Evolutionary conservation across 202 grass and related monocot genomes (phyloP).

Genomic region (Hordeum pubiflorum): DNA sequence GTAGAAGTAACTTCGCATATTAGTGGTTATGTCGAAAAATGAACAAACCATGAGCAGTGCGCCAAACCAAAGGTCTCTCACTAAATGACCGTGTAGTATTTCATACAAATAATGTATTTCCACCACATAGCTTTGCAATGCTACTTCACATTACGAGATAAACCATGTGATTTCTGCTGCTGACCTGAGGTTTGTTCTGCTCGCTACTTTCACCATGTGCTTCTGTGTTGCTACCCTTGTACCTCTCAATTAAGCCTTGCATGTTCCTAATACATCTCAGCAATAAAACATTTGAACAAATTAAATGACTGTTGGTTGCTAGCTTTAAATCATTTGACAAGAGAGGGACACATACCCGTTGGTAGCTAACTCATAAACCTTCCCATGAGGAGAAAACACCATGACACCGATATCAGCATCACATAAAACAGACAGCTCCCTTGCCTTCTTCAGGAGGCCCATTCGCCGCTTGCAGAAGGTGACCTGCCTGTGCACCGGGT

Average conservation of each 20-base stretch:
- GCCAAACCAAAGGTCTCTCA: conserved; percentile 2
- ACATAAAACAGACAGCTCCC: conserved; percentile 72
- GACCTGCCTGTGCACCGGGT: conserved; percentile 82
- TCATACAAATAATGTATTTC: not conserved
- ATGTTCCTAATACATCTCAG: conserved; percentile 47
- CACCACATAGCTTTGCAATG: not conserved
- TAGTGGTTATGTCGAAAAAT: not conserved
- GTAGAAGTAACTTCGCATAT: not conserved
- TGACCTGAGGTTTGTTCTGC: conserved; percentile 46
- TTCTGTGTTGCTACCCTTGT: conserved; percentile 44
- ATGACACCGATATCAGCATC: conserved; percentile 80
- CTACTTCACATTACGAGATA: not conserved
- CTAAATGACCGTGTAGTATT: not conserved
- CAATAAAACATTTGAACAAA: not conserved
- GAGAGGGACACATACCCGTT: conserved; percentile 49
- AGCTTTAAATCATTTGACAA: not conserved
- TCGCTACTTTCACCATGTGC: conserved; percentile 25
- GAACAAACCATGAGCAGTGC: not conserved
- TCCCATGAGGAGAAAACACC: conserved; percentile 61
- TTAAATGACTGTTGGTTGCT: not conserved
- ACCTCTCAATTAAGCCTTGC: conserved; percentile 68
- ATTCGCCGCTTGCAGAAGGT: conserved; percentile 87
- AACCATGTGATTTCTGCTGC: not conserved
- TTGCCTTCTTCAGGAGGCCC: conserved; percentile 85
- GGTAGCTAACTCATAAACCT: conserved; percentile 77